Percentiles rank a stretch among this genome's conserved stretches.
phyloP scores from a whole-genome alignment of 495 filamentous ascomycete genomes.

The Aspergillus steynii region DNA sequence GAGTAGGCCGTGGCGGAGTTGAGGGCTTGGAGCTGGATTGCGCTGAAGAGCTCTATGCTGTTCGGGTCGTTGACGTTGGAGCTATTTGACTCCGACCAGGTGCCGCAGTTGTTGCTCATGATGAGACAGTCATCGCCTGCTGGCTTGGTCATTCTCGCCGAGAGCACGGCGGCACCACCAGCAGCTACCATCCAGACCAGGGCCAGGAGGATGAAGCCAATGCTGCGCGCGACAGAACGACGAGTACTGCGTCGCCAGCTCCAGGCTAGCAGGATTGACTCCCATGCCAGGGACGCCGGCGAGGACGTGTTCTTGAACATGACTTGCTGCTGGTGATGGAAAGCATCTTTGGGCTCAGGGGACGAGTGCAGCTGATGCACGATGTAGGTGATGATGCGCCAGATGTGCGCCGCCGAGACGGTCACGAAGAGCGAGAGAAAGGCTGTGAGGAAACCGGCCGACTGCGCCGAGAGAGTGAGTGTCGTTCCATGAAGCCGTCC shows the following conservation, averaged over 20 bases:
- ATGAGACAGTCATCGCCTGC: neutral
- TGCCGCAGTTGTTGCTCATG: neutral
- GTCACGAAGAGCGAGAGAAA: constrained; percentile 43
- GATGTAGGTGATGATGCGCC: constrained; percentile 38
- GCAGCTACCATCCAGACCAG: neutral
- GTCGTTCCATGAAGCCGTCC: constrained; percentile 38
- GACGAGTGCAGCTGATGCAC: constrained; percentile 35
- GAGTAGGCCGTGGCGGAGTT: neutral
- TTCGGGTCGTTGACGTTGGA: neutral
- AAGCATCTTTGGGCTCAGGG: constrained; percentile 5
- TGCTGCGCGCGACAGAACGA: neutral
- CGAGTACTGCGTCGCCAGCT: neutral
- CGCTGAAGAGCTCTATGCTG: neutral
- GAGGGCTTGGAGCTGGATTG: neutral
- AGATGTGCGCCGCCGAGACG: constrained; percentile 32
- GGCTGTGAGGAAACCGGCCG: constrained; percentile 40
- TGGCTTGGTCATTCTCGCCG: constrained; percentile 3
- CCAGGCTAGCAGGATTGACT: constrained; percentile 1
- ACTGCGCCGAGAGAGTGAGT: constrained; percentile 32
- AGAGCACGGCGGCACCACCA: neutral
- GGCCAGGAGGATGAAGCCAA: neutral
- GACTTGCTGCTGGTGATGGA: constrained; percentile 7
- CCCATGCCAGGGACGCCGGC: neutral
- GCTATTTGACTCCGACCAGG: neutral
- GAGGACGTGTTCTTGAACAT: neutral